Percentiles rank a stretch among this genome's conserved stretches.
Conservation (phyloP, 805 yeast genomes). For the Starmera quercuum region DNA sequence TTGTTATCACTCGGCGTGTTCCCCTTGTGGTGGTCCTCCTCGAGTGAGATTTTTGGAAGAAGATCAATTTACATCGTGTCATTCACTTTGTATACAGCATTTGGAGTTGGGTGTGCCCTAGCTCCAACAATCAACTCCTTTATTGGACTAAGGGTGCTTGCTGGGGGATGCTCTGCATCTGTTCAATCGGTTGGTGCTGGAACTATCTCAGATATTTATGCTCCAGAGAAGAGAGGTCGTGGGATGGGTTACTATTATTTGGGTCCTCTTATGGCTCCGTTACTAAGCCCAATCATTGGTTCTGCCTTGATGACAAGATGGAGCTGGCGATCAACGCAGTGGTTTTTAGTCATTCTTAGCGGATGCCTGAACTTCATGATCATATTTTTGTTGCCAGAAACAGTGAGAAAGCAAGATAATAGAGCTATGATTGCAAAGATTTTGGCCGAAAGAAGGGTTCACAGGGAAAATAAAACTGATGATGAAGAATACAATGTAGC, state of each 20-base stretch:
- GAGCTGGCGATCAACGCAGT: constrained; percentile 89
- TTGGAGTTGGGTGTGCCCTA: constrained; percentile 66
- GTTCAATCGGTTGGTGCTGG: constrained; percentile 92
- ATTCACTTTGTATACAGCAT: constrained; percentile 53
- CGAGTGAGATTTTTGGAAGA: constrained; percentile 70
- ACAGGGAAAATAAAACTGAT: constrained; percentile 5
- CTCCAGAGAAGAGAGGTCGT: constrained; percentile 60
- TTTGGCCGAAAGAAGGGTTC: constrained; percentile 29
- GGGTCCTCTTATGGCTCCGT: constrained; percentile 77
- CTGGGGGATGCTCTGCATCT: constrained; percentile 78
- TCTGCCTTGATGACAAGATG: constrained; percentile 63
- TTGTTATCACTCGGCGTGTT: constrained; percentile 66
- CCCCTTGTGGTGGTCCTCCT: constrained; percentile 86
- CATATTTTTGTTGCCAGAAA: constrained; percentile 64
- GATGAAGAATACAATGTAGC: constrained; percentile 3
- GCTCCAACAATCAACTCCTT: constrained; percentile 54
- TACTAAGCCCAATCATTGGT: constrained; percentile 73
- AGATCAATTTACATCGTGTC: constrained; percentile 66
- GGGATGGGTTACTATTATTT: constrained; percentile 77
- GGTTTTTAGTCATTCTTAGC: constrained; percentile 68
- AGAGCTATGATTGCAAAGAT: constrained; percentile 40
- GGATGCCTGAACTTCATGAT: constrained; percentile 44
- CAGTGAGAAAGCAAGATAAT: constrained; percentile 51
- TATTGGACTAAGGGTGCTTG: constrained; percentile 59
- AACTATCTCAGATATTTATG: constrained; percentile 66